Evolutionary conservation across 2,329 filamentous ascomycete genomes (phyloP).

Genomic region (Trichoderma pleuroti): DNA sequence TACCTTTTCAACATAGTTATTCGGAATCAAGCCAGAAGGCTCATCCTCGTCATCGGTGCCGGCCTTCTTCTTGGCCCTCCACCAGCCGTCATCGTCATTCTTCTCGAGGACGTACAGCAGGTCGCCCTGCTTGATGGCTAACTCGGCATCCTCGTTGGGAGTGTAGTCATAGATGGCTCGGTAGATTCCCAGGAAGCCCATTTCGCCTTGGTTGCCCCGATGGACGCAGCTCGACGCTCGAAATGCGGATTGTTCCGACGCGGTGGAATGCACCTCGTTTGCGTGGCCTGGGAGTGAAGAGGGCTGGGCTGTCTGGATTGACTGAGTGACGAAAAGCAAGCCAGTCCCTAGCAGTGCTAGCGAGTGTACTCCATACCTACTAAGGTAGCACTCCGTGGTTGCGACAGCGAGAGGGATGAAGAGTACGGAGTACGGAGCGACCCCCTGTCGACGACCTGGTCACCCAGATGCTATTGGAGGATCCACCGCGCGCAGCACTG

Average conservation of each 20-base stretch:
- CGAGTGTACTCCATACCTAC: slow-evolving; percentile 7
- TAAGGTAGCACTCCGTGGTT: neutral
- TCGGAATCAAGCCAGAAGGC: slow-evolving; percentile 83
- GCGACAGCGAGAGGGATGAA: neutral
- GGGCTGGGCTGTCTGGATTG: slow-evolving; percentile 1
- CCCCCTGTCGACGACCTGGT: neutral
- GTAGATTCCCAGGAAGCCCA: slow-evolving; percentile 92
- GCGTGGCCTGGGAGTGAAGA: slow-evolving; percentile 10
- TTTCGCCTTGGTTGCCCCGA: slow-evolving; percentile 39
- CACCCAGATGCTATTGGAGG: neutral
- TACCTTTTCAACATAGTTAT: slow-evolving; percentile 94
- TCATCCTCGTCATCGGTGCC: slow-evolving; percentile 82
- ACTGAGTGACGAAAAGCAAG: slow-evolving; percentile 9
- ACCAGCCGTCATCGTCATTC: slow-evolving; percentile 77
- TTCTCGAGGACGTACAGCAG: slow-evolving; percentile 86
- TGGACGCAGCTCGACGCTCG: slow-evolving; percentile 23
- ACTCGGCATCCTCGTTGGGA: slow-evolving; percentile 81
- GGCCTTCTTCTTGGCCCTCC: slow-evolving; percentile 92
- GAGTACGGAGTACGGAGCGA: slow-evolving; percentile 4
- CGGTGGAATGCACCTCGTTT: slow-evolving; percentile 17
- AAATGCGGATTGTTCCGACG: slow-evolving; percentile 19
- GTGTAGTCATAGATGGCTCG: slow-evolving; percentile 89
- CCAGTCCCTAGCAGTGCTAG: slow-evolving; percentile 16
- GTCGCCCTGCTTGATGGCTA: slow-evolving; percentile 81
- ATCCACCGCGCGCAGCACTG: slow-evolving; percentile 1